Evolutionary conservation across 2,329 filamentous ascomycete species (phyloP).

Genomic region (Cyphellophora attinorum): DNA sequence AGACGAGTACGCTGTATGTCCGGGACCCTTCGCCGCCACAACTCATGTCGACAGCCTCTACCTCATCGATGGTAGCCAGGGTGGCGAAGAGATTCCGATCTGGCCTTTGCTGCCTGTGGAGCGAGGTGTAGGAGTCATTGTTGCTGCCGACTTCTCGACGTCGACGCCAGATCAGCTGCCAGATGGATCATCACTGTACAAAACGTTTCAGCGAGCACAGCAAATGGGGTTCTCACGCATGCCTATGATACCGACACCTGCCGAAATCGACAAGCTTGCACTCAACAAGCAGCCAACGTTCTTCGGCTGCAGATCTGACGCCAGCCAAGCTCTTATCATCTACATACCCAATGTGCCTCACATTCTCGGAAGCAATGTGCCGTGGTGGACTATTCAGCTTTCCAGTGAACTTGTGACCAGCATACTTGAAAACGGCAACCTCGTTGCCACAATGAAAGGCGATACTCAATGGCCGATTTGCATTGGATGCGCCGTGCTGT

Average conservation of each 20-base stretch:
- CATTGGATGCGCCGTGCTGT: constrained; percentile 12
- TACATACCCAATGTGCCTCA: constrained; percentile 31
- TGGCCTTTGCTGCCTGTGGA: constrained; percentile 44
- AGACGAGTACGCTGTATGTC: constrained; percentile 43
- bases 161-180: constrained; percentile 51
- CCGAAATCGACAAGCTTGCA: constrained; percentile 48
- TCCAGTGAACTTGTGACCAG: constrained; percentile 2
- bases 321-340: constrained; percentile 24
- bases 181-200: constrained; percentile 49
- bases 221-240: constrained; percentile 43
- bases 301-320: constrained; percentile 50
- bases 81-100: constrained; percentile 43
- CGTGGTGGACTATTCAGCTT: constrained; percentile 6
- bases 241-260: constrained; percentile 46
- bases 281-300: constrained; percentile 53
- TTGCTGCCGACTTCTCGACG: constrained; percentile 55
- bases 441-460: constrained; percentile 9
- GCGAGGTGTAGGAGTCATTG: constrained; percentile 49
- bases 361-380: constrained; percentile 3
- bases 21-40: constrained; percentile 47
- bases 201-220: constrained; percentile 47
- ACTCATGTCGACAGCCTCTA: constrained; percentile 28
- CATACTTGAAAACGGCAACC: constrained; percentile 14
- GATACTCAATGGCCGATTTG: constrained; percentile 9
- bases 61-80: constrained; percentile 42